These are phyloP conservation scores for Metarhizium album DNA, from an alignment of 2,329 filamentous ascomycete species.

Conservation along the genomic window DNA sequence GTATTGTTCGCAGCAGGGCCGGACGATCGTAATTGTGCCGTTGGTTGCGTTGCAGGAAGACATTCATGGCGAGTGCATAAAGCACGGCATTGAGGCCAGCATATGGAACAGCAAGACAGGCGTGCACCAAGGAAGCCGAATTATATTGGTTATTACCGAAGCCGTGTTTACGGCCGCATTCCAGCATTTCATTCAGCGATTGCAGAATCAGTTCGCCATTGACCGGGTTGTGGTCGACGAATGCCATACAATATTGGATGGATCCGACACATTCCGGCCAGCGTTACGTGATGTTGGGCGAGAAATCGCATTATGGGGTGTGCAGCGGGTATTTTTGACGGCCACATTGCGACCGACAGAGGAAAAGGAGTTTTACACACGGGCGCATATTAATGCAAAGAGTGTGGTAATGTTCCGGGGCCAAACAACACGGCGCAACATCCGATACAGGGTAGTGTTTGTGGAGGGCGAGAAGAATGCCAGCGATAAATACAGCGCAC, in stretches of 20 bases:
- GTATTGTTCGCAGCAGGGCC: conserved; percentile 3
- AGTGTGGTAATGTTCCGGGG: not conserved
- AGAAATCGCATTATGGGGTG: not conserved
- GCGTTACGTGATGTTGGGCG: not conserved
- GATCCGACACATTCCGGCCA: not conserved
- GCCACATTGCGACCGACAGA: conserved; percentile 5
- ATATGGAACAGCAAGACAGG: not conserved
- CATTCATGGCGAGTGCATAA: conserved; percentile 2
- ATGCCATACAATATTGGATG: conserved; percentile 3
- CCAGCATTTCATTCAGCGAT: conserved; percentile 3
- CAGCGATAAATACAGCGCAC: not conserved
- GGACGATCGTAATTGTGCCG: conserved; percentile 7
- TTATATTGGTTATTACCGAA: conserved; percentile 5
- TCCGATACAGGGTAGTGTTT: not conserved
- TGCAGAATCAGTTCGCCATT: not conserved
- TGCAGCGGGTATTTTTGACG: conserved; percentile 7
- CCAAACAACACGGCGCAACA: conserved; percentile 1
- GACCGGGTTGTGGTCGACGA: conserved; percentile 6
- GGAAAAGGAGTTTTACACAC: not conserved
- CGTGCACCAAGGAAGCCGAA: not conserved
- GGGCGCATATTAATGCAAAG: not conserved
- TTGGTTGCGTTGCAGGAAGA: conserved; percentile 5
- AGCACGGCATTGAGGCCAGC: no score
- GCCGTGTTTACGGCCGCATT: conserved; percentile 3
- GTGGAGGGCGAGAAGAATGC: not conserved